Base-by-base conservation (phyloP, 148 eudicot genomes). In the Silene uniflora region DNA sequence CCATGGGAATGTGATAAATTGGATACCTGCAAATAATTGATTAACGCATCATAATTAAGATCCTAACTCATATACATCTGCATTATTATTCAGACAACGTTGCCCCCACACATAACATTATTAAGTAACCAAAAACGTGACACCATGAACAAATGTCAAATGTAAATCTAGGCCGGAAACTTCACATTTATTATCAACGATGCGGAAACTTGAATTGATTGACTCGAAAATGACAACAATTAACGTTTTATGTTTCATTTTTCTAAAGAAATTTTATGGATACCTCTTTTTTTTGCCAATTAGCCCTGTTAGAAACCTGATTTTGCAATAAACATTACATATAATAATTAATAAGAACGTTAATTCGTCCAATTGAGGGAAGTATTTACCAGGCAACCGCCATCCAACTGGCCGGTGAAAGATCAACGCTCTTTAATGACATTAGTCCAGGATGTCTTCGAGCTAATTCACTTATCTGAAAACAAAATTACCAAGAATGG, bases 401-500 rank as follows among this genome's bases (percentile, higher is more conserved):
- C 92, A 92, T 86, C 97, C 97, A 92, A 85, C 90, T 92, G 81
- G 95, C 97, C 1, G 97, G 97, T 29, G 97, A 92, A 71, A 92
- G 95, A 83, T 92, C 97, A 7, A 92, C 97, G 61, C 95, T 92
- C 81, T 87, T 88, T 64, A 92, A 69, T 49, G 94, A 86, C 97
- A 90, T 87, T 44, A 92, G 76, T 77, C 95, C 90, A 2, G 95
- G 92, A 65, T 89, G 87, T 78, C 85, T 86, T 76, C 82, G 87
- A 67, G 91, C 87, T 80, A 93, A 81, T 76, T 83, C 87, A 60
- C 73, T 79, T 16, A 93, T 87, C 98, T 93, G 86, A 68, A 82
- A 70, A 6, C 58, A 60, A 80, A 76, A 39, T n/a, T 21, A 10
- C 24, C 67, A 46, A 39, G 44, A 39, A 39, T 32, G 44, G 9